These are phyloP conservation scores for Phylloporus sp. DNA, from an alignment of 768 basidiomycete species.

Conservation along the genomic window DNA sequence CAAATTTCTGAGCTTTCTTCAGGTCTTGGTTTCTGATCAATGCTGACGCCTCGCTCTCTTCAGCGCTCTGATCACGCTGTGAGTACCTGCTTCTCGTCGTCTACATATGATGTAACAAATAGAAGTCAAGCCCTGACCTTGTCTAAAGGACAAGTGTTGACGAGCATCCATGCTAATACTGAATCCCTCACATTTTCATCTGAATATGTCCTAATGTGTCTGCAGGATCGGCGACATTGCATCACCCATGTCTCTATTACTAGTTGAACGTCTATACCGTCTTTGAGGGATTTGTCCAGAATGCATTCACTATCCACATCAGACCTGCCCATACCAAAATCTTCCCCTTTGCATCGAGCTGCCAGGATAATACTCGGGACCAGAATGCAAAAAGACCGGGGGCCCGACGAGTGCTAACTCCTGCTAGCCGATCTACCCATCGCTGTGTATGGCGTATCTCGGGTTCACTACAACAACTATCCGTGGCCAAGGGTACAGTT, in stretches of 20 bases:
- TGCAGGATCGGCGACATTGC: slow-evolving; percentile 1
- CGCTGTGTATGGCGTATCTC: slow-evolving; percentile 37
- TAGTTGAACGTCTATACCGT: not conserved
- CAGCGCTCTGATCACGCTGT: slow-evolving; percentile 20
- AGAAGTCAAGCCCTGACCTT: slow-evolving; percentile 90
- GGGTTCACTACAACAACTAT: slow-evolving; percentile 23
- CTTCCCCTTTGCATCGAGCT: slow-evolving; percentile 40
- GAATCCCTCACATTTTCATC: slow-evolving; percentile 29
- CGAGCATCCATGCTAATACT: slow-evolving; percentile 92
- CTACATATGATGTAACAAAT: slow-evolving; percentile 60
- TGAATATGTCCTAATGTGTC: slow-evolving; percentile 17
- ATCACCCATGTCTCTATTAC: no score
- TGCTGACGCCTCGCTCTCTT: slow-evolving; percentile 12
- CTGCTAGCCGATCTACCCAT: slow-evolving; percentile 50
- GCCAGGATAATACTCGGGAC: slow-evolving; percentile 29
- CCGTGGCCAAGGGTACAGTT: slow-evolving; percentile 8
- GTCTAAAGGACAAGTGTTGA: slow-evolving; percentile 71
- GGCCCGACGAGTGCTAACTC: slow-evolving; percentile 17
- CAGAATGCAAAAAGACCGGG: slow-evolving; percentile 28
- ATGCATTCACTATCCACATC: slow-evolving; percentile 63
- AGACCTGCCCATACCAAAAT: slow-evolving; percentile 37
- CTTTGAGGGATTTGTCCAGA: slow-evolving; percentile 43
- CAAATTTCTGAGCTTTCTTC: slow-evolving; percentile 76
- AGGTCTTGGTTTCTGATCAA: not conserved
- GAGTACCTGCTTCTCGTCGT: slow-evolving; percentile 26